These are phyloP conservation scores for Microglena sp. DNA, from an alignment of 139 green algal genomes.

Conservation along the genomic window DNA sequence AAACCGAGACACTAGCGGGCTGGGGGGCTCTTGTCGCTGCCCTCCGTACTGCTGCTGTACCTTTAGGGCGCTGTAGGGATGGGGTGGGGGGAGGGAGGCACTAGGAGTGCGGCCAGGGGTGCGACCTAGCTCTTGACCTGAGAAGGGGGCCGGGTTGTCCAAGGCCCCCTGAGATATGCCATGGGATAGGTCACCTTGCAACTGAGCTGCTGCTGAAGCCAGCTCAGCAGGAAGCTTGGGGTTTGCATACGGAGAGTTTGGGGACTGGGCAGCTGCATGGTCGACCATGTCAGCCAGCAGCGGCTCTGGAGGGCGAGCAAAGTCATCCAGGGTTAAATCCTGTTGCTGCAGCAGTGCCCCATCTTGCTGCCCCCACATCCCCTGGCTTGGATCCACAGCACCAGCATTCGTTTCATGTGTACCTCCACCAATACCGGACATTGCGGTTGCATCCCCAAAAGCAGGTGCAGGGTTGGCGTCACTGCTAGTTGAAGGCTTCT, in stretches of 20 bases:
- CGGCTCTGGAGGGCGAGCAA: slow-evolving; percentile 42
- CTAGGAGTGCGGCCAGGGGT: too few relatives aligned
- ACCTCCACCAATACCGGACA: not conserved
- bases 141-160: too few relatives aligned
- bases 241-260: not conserved
- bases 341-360: slow-evolving; percentile 9
- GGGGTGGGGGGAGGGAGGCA: not conserved
- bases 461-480: not conserved
- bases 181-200: too few relatives aligned
- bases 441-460: not conserved
- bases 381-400: not conserved
- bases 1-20: too few relatives aligned
- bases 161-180: too few relatives aligned
- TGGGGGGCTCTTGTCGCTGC: too few relatives aligned
- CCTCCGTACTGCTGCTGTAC: not conserved
- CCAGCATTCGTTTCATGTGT: not conserved
- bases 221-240: not conserved
- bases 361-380: slow-evolving; percentile 9
- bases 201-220: too few relatives aligned
- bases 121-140: too few relatives aligned
- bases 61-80: not conserved
- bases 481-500: not conserved
- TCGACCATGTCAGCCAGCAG: too few relatives aligned
- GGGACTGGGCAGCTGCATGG: not conserved
- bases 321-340: slow-evolving; percentile 38